These are phyloP conservation scores for Neurospora sublineolata DNA, from an alignment of 495 filamentous ascomycete species.

Conservation along the genomic window DNA sequence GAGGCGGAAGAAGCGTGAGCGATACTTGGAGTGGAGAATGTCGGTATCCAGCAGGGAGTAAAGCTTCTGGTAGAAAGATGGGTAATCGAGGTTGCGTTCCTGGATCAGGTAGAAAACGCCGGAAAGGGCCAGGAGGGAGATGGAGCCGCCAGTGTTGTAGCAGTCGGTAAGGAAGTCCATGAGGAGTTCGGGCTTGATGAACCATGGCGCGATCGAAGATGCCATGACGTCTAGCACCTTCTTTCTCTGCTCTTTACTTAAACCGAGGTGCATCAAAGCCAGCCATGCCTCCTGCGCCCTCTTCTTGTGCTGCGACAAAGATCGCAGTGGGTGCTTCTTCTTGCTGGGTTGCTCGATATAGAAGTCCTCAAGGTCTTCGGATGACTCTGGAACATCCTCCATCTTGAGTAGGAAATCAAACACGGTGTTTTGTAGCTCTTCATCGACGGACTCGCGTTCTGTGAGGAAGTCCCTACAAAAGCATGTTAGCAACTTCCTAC, in stretches of 20 bases:
- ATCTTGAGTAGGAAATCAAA: conserved; percentile 55
- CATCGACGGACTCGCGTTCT: conserved; percentile 23
- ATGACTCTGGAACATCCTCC: conserved; percentile 48
- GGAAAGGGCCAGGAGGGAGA: conserved; percentile 76
- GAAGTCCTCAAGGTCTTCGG: conserved; percentile 55
- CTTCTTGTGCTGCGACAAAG: conserved; percentile 53
- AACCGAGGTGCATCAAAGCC: conserved; percentile 53
- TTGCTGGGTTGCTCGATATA: conserved; percentile 43
- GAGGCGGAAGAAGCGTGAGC: conserved; percentile 84
- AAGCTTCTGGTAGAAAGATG: conserved; percentile 83
- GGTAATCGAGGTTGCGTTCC: conserved; percentile 90
- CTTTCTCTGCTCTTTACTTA: conserved; percentile 68
- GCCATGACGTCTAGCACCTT: conserved; percentile 61
- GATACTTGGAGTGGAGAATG: conserved; percentile 84
- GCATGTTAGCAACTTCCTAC: conserved; percentile 8
- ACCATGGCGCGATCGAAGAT: conserved; percentile 73
- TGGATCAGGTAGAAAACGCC: conserved; percentile 93
- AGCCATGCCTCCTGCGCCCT: conserved; percentile 80
- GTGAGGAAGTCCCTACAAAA: conserved; percentile 26
- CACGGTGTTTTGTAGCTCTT: conserved; percentile 37
- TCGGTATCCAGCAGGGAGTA: conserved; percentile 81
- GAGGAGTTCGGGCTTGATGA: conserved; percentile 71
- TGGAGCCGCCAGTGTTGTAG: conserved; percentile 75
- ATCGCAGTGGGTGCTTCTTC: conserved; percentile 40
- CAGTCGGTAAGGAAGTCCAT: conserved; percentile 96